Evolutionary conservation across 306 rosid species (phyloP), one percentile per base, ranked within the genome.

Genomic region (Sicyos baderoa): DNA sequence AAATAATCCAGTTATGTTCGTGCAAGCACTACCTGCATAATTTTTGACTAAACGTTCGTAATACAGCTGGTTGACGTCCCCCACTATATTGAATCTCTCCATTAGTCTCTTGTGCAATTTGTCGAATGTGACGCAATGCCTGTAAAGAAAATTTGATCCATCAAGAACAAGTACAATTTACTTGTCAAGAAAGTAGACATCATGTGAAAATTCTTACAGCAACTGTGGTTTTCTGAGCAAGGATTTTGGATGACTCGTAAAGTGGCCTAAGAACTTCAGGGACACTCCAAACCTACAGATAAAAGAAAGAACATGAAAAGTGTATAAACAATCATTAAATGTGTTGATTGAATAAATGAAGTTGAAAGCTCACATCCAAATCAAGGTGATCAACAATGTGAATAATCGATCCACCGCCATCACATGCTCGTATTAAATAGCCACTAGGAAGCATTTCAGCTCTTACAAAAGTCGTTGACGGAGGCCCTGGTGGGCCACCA

Each of bases 401-500:
- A 75, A 93, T 93, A 42, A 90, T 93, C 60, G 97, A 90, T 76
- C 98, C 97, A 14, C 96, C 98, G 14, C 98, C 98, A 76, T 93
- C 98, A 17, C 96, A 93, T 4, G 96, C 97, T 61, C 99, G 82
- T 78, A 93, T 85, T 17, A 93, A 88, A 74, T 69, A 93, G 21
- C 99, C 99, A 77, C 99, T 93, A 2, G 99, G 94, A 76, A 90
- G 97, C 94, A 93, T 76, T 74, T 93, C 97, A 52, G 97, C 97
- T 83, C 99, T 85, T 0, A 82, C 82, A 10, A 90, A 93, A 82
- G 83, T 81, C 3, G 99, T 57, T 45, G 94, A 6, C 50, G 97
- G 73, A 72, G 99, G 94, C 15, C 97, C 99, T 0, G 85, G 19
- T 12, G 97, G 97, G 16, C 99, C 99, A 59, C 97, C 94, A 50